Evolutionary conservation across 2,329 filamentous ascomycete species (phyloP), one percentile per base, ranked within the genome.

Genomic region (Lizonia empirigonia): DNA sequence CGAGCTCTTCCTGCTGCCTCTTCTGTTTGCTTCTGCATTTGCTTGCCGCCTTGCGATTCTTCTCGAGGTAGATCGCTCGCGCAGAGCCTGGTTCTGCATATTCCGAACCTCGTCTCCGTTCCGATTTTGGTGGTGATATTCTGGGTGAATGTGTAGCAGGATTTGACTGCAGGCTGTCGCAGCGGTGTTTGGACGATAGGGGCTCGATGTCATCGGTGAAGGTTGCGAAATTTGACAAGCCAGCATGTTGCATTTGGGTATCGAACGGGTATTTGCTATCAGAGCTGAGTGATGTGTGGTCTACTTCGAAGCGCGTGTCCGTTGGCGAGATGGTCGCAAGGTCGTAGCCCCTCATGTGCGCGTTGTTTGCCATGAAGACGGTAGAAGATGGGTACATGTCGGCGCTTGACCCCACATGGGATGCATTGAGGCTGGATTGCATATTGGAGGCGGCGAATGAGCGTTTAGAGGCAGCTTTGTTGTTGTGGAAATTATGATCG

Each of bases 1-100:
- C 79, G 2, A 84, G 75, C 23, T 75, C 67, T 41, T 79, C 75
- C 13, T 78, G 79, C 51, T 81, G 78, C 53, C 77, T 75, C 64
- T 83, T 84, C 66, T 84, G 83, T 72, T 89, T 89, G 61, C 83
- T 82, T 4, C 88, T 81, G 63, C 87, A 90, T 63, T 89, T 90
- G 63, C 83, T 87, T 1, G 88, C 88, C 0, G 88, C 88, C 6
- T 87, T 74, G 6, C 87, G 80, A 67, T 91, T 91, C 48, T 87
- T 82, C 69, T 88, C 84, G 0, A 89, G 77, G 59, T 69, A 70
- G n/a, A 65, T 50, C 6, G 63, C 66, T 12, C 69, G 56, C 24
- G 64, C 66, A 7, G 67, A 66, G 6, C 61, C 62, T 1, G 63
- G 59, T 20, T 64, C 67, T 3, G 58, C 60, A 19, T 57, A 56